Evolutionary conservation across 2,329 filamentous ascomycete species (phyloP), one percentile per base, ranked within the genome.

Genomic region (Aureobasidium sp.): DNA sequence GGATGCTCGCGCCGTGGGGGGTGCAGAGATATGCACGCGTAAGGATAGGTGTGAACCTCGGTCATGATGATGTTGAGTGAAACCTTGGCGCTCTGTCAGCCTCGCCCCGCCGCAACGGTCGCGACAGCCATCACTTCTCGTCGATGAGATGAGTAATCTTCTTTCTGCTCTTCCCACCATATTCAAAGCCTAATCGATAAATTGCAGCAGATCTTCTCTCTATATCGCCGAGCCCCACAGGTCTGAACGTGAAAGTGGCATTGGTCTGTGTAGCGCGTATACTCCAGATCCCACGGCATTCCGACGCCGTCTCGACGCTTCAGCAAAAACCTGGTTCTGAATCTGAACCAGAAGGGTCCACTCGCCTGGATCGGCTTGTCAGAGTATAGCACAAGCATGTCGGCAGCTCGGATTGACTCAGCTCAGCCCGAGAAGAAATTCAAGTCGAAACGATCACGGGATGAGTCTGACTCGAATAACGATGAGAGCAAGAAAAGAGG

Each of bases 401-500:
- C 57, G 37, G 26, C 57, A 32, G 12, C 12, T 23, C 44, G 46
- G 12, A 50, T 61, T 46, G 63, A 61, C 42, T 62, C 46, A 15
- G 12, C 37, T 29, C 23, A 34, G 26, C 46, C 46, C n/a, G 44
- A 46, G 34, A 50, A 42, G 32, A 41, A 13, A 12, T 20, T 20
- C 27, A 59, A 34, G 61, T 56, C 47, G 53, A 64, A 42, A 61
- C 62, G 61, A 55, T 20, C 57, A 7, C 50, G 36, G 5, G 29
- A 41, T 13, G 57, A 55, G 29, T 55, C 63, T 20, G 64, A 66
- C 20, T 68, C 66, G 42, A 70, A 71, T 20, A 68, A 68, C 47
- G 70, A 70, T 48, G 70, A 72, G 37, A 66, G 66, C 52, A 79
- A 77, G 69, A 84, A 87, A 68, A 78, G 90, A 70, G 90, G 90